Evolutionary conservation across 768 basidiomycete genomes (phyloP), one percentile per base, ranked within the genome.

Genomic region (Auricularia auricula-judae): DNA sequence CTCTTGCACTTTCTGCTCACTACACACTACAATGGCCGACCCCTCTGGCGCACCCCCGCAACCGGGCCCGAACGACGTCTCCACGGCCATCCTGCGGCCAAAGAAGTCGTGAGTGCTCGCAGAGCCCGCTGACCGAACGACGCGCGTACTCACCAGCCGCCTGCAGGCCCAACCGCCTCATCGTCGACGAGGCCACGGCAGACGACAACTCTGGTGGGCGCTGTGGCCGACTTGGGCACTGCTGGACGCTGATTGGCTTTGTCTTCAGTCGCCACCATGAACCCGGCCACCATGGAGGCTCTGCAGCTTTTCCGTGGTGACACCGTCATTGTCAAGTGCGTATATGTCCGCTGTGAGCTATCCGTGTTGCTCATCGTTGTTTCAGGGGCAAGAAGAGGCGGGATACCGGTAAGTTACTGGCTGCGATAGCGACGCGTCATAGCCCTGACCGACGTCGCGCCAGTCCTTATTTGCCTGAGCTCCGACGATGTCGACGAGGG

Each of bases 401-500:
- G 71, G 95, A 98, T 71, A 98, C 96, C 7, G 74, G 74, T 73
- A 11, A n/a, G 71, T 66, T 36, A 2, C 42, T 21, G 21, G 36
- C 33, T 44, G 33, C 47, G 53, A 63, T 35, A 18, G 39, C 5
- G 56, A 59, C 56, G 56, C 56, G 56, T 59, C 56, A 59, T 29
- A 56, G 34, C 29, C 53, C 18, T 39, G 44, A 23, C 44, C 51
- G 43, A 61, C 61, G 62, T 63, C 64, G 64, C 11, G 42, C 34
- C 68, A 72, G 97, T 99, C 53, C 87, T 99, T 67, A 98, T 98
- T 74, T 97, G 94, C 72, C 76, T 99, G 72, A 90, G 89, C 72
- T 91, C 90, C 47, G 97, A 98, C 71, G 93, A 96, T 67, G 92
- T 98, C 66, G 97, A 98, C 70, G 97, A 98, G 76, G 96, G 97